Conservation (phyloP, 495 filamentous ascomycete genomes). For the Talaromyces stipitatus region DNA sequence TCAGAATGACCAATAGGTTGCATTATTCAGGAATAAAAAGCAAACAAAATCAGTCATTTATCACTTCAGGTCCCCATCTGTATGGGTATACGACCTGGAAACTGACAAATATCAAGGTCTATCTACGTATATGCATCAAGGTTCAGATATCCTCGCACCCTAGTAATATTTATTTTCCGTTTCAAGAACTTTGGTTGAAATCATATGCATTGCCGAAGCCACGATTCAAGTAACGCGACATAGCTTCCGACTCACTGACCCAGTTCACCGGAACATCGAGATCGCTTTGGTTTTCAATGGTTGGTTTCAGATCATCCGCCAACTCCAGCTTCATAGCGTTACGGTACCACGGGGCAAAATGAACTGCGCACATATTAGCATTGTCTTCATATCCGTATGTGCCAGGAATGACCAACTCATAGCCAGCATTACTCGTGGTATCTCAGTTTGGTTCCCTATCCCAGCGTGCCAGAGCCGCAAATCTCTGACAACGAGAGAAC, state of each 20-base stretch:
- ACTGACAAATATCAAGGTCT: no score
- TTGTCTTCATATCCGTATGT: not conserved
- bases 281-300: constrained; percentile 22
- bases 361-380: constrained; percentile 12
- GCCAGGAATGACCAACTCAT: constrained; percentile 35
- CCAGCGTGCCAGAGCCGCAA: constrained; percentile 58
- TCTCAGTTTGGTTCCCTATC: constrained; percentile 44
- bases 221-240: constrained; percentile 31
- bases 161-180: no score
- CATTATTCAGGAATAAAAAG: no score
- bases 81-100: no score
- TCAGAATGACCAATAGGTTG: no score
- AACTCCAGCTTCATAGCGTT: constrained; percentile 46
- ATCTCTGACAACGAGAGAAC: constrained; percentile 46
- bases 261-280: constrained; percentile 39
- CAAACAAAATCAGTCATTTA: no score
- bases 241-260: constrained; percentile 22
- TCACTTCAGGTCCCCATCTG: no score
- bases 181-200: constrained; percentile 27
- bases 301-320: constrained; percentile 30
- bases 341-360: constrained; percentile 39
- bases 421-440: constrained; percentile 36
- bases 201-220: constrained; percentile 44
- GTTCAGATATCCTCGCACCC: no score
- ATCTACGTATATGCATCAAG: no score